Conservation (phyloP, 179 eudicot species). For the Beta lomatogona region DNA sequence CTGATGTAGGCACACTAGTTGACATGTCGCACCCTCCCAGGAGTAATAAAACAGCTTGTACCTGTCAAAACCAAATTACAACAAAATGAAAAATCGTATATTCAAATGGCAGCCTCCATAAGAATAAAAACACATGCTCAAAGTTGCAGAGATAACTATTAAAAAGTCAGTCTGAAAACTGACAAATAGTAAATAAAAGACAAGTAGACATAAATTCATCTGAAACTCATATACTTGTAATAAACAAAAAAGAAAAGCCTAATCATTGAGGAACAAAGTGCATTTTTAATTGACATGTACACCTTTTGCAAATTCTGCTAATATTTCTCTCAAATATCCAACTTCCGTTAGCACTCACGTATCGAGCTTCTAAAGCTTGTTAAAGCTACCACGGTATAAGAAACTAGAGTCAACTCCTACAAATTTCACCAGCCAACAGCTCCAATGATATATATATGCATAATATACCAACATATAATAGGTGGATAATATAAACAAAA, state of each 20-base stretch:
- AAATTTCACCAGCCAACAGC: not conserved
- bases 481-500: not conserved
- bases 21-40: constrained; percentile 53
- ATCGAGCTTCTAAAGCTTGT: not conserved
- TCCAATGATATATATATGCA: not conserved
- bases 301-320: not conserved
- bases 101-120: not conserved
- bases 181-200: not conserved
- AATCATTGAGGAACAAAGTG: not conserved
- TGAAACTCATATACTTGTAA: not conserved
- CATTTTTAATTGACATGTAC: not conserved
- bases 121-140: not conserved
- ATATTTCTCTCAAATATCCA: not conserved
- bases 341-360: not conserved
- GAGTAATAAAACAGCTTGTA: constrained; percentile 52
- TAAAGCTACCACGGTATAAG: not conserved
- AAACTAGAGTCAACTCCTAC: not conserved
- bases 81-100: not conserved
- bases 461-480: too few species aligned
- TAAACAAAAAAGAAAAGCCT: not conserved
- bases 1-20: constrained; percentile 40
- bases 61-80: constrained; percentile 32
- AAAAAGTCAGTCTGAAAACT: not conserved
- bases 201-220: not conserved
- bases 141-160: not conserved